Conservation (phyloP, 2,329 filamentous ascomycete species). For the Tolypocladium pustulatum region DNA sequence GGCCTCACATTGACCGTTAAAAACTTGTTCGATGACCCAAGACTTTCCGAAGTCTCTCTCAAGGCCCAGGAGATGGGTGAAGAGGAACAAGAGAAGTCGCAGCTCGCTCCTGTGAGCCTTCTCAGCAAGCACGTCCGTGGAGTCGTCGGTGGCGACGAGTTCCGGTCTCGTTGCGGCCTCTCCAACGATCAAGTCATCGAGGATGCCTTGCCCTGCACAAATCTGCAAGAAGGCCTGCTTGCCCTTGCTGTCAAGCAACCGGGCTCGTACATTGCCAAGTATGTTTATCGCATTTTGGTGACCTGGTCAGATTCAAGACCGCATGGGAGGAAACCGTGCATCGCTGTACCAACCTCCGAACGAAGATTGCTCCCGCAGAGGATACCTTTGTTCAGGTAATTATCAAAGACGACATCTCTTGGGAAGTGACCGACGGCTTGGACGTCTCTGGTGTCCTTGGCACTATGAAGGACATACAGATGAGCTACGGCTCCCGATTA, state of each 20-base stretch:
- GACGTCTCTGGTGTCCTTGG: neutral
- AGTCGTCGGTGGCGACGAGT: neutral
- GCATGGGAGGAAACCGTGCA: constrained; percentile 13
- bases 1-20: constrained; percentile 9
- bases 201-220: constrained; percentile 22
- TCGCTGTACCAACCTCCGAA: constrained; percentile 5
- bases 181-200: constrained; percentile 3
- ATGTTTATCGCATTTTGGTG: constrained; percentile 21
- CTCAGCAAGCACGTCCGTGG: neutral
- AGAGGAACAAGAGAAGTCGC: neutral
- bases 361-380: constrained; percentile 2
- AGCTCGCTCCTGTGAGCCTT: neutral
- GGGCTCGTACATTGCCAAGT: constrained; percentile 9
- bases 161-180: neutral
- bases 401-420: neutral
- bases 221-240: constrained; percentile 26
- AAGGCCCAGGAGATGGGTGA: constrained; percentile 4
- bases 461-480: neutral
- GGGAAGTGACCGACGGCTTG: neutral
- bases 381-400: constrained; percentile 4
- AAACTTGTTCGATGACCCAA: constrained; percentile 2
- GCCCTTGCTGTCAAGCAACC: constrained; percentile 17
- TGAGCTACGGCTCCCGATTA: constrained; percentile 3
- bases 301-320: constrained; percentile 13
- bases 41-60: neutral